These are phyloP conservation scores for Solanum raphanifolium DNA, from an alignment of 257 asterid species.

Conservation along the genomic window DNA sequence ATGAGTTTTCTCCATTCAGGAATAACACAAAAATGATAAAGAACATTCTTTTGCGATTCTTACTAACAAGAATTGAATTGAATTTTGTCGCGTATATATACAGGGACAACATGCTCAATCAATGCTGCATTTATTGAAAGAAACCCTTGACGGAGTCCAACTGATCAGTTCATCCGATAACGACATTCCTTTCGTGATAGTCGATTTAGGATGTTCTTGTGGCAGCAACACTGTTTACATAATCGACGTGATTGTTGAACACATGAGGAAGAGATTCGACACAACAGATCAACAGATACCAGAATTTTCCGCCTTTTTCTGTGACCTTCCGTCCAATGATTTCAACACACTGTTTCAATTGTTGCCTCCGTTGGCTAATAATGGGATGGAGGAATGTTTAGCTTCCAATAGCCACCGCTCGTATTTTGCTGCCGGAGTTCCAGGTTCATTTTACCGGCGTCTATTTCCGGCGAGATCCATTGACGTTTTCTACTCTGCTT, in stretches of 20 bases:
- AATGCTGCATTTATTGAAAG: slow-evolving; percentile 62
- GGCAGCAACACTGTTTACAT: slow-evolving; percentile 78
- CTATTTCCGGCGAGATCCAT: slow-evolving; percentile 65
- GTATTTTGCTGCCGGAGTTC: slow-evolving; percentile 90
- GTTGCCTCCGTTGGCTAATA: slow-evolving; percentile 42
- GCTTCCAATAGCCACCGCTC: slow-evolving; percentile 64
- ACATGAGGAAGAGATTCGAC: slow-evolving; percentile 53
- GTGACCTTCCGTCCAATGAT: slow-evolving; percentile 86
- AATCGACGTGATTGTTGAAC: slow-evolving; percentile 63
- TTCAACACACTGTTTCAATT: slow-evolving; percentile 82
- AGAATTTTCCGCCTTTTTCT: slow-evolving; percentile 77
- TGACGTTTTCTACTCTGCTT: slow-evolving; percentile 75
- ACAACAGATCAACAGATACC: slow-evolving; percentile 38
- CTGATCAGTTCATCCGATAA: slow-evolving; percentile 11
- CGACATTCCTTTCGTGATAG: slow-evolving; percentile 53
- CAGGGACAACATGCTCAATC: slow-evolving; percentile 80
- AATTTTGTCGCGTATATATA: not conserved
- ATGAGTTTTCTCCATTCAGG: not conserved
- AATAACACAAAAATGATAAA: too few species aligned
- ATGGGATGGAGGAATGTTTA: slow-evolving; percentile 71
- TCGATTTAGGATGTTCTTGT: slow-evolving; percentile 83
- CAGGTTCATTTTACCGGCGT: slow-evolving; percentile 79
- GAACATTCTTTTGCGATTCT: not conserved
- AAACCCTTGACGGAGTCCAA: slow-evolving; percentile 51
- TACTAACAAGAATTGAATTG: not conserved